These are phyloP conservation scores for Psilocybe cyanescens DNA, from an alignment of 768 basidiomycete genomes.

Conservation along the genomic window DNA sequence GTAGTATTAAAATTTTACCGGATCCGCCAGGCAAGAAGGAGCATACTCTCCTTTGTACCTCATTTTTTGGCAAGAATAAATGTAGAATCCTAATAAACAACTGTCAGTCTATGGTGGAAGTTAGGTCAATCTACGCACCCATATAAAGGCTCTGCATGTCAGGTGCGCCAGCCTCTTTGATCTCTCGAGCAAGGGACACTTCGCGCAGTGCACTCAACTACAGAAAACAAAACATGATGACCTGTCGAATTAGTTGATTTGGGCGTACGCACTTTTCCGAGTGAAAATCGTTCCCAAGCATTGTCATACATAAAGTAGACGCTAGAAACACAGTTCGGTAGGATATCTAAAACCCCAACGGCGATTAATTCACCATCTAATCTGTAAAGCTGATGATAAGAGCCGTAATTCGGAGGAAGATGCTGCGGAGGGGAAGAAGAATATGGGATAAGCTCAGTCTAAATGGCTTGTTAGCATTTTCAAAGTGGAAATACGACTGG, in stretches of 20 bases:
- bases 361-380: conserved; percentile 84
- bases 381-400: conserved; percentile 88
- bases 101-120: not conserved
- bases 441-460: conserved; percentile 71
- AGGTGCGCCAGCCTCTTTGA: conserved; percentile 67
- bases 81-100: conserved; percentile 78
- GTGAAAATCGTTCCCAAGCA: conserved; percentile 65
- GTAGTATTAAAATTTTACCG: conserved; percentile 47
- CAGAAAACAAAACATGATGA: not conserved
- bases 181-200: conserved; percentile 72
- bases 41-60: conserved; percentile 92
- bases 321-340: conserved; percentile 83
- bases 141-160: conserved; percentile 80
- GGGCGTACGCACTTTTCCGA: conserved; percentile 67
- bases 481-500: conserved; percentile 1
- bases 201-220: conserved; percentile 89
- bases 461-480: not conserved
- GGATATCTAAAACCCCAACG: conserved; percentile 86
- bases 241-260: not conserved
- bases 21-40: conserved; percentile 88
- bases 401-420: conserved; percentile 84
- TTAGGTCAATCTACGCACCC: conserved; percentile 54
- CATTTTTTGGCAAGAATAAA: conserved; percentile 94
- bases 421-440: conserved; percentile 46
- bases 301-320: conserved; percentile 90